Percentiles rank a stretch among this genome's conserved stretches.
phyloP scores from a whole-genome alignment of 1,139 yeast genomes.

The Suhomyces yuchorum region DNA sequence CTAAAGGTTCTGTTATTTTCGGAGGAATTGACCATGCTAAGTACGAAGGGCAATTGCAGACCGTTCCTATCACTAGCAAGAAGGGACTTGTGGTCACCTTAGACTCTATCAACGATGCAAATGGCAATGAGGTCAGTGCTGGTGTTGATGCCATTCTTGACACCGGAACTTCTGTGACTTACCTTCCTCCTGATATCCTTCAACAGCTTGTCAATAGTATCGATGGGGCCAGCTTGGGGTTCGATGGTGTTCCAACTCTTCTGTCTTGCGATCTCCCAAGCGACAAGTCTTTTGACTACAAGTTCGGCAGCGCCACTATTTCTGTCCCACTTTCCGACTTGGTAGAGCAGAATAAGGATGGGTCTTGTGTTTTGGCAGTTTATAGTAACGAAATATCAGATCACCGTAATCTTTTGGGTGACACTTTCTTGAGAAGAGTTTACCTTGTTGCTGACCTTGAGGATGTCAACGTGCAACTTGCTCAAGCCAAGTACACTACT shows the following conservation, averaged over 20 bases:
- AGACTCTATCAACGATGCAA: slow-evolving; percentile 8
- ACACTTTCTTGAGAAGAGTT: slow-evolving; percentile 33
- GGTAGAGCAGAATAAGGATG: slow-evolving; percentile 1
- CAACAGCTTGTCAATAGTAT: slow-evolving; percentile 34
- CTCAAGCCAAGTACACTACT: slow-evolving; percentile 19
- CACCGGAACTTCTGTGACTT: slow-evolving; percentile 67
- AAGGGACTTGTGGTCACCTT: slow-evolving; percentile 12
- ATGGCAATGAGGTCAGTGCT: slow-evolving; percentile 4
- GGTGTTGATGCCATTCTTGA: slow-evolving; percentile 48
- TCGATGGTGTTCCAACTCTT: background rate
- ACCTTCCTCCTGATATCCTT: slow-evolving; percentile 47
- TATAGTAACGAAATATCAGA: background rate
- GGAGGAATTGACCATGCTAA: slow-evolving; percentile 63
- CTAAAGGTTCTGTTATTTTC: slow-evolving; percentile 52
- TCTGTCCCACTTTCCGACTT: slow-evolving; percentile 12
- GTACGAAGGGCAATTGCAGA: slow-evolving; percentile 26
- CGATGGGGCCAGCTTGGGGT: slow-evolving; percentile 1
- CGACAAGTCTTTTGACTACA: slow-evolving; percentile 3
- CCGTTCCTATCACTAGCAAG: slow-evolving; percentile 9
- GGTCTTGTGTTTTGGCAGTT: slow-evolving; percentile 7
- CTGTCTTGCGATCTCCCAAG: slow-evolving; percentile 5
- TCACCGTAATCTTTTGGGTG: slow-evolving; percentile 25
- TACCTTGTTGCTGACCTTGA: slow-evolving; percentile 33
- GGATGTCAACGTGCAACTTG: slow-evolving; percentile 27
- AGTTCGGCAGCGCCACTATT: slow-evolving; percentile 7